Percentiles rank a stretch among this genome's conserved stretches.
phyloP scores from a whole-genome alignment of 176 grass and related monocot species.

The Cenchrus americanus region DNA sequence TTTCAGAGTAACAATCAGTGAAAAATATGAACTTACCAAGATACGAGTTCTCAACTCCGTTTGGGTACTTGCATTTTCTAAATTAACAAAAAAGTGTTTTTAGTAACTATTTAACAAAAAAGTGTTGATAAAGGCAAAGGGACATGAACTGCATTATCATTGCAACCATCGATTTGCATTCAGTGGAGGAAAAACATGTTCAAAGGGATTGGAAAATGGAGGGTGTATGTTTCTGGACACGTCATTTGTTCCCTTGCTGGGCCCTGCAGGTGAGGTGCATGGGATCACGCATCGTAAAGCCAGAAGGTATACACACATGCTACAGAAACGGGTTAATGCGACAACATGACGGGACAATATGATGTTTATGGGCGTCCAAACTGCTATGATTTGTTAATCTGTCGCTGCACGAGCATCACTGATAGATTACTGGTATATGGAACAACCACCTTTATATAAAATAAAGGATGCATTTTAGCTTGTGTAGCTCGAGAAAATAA shows the following conservation, averaged over 20 bases:
- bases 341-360: neutral
- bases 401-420: neutral
- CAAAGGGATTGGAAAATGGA: slow-evolving; percentile 11
- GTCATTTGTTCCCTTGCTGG: neutral
- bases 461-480: neutral
- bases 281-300: neutral
- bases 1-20: neutral
- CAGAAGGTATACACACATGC: neutral
- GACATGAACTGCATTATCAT: neutral
- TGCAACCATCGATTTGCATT: too few species aligned
- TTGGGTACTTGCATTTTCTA: too few species aligned
- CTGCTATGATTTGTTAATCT: neutral
- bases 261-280: neutral
- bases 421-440: neutral
- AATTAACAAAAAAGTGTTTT: too few species aligned
- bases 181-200: neutral
- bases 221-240: slow-evolving; percentile 10
- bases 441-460: neutral
- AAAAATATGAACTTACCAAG: neutral
- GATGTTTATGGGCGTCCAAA: neutral
- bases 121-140: too few species aligned
- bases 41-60: too few species aligned
- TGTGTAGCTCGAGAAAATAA: neutral
- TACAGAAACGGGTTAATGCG: neutral
- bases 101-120: too few species aligned